A percentile compares a stretch with the other conserved stretches of the same genome.
Evolutionary conservation across 192 early-diverging fungal species (phyloP).

Genomic region (Chytriomyces sp.): DNA sequence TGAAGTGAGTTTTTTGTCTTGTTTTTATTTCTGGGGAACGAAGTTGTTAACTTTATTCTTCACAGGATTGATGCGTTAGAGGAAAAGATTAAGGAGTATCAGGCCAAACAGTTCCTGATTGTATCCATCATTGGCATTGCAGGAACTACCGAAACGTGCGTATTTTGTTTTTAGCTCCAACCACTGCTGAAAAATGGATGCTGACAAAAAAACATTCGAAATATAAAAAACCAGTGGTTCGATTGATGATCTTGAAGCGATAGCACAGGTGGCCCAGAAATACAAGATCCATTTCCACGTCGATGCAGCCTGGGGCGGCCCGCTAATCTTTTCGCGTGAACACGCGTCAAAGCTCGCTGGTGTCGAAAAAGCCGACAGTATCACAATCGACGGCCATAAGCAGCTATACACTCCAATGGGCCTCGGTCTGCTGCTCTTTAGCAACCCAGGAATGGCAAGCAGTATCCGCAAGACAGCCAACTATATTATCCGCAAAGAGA

Average conservation of each 20-base stretch:
- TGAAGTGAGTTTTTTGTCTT: constrained; percentile 40
- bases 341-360: constrained; percentile 53
- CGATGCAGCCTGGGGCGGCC: constrained; percentile 65
- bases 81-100: constrained; percentile 42
- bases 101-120: constrained; percentile 41
- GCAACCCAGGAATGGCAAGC: constrained; percentile 38
- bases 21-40: background rate
- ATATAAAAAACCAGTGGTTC: constrained; percentile 37
- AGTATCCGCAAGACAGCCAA: constrained; percentile 61
- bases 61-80: constrained; percentile 46
- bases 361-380: constrained; percentile 56
- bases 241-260: constrained; percentile 49
- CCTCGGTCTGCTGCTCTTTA: constrained; percentile 57
- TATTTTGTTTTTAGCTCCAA: constrained; percentile 8
- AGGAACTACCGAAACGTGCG: constrained; percentile 61
- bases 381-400: constrained; percentile 67
- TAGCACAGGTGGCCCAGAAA: constrained; percentile 35
- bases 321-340: constrained; percentile 60
- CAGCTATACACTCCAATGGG: constrained; percentile 68
- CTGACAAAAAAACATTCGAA: background rate
- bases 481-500: constrained; percentile 60
- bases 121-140: constrained; percentile 59
- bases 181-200: background rate
- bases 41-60: constrained; percentile 37
- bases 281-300: constrained; percentile 61